Evolutionary conservation across 2,329 filamentous ascomycete genomes (phyloP).

Genomic region (Lasiodiplodia sp.): DNA sequence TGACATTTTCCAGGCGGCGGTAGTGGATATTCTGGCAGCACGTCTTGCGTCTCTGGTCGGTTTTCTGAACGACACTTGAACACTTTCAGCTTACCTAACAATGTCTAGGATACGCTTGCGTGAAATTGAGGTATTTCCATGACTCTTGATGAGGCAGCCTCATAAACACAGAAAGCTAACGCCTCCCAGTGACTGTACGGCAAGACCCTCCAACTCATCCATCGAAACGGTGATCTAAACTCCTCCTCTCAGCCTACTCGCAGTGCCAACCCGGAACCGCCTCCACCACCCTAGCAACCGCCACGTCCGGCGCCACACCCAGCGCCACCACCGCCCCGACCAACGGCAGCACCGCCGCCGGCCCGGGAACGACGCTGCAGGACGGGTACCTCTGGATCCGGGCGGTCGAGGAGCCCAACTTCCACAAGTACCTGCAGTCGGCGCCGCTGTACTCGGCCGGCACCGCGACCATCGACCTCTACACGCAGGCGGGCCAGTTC

Average conservation of each 20-base stretch:
- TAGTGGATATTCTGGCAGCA: slow-evolving; percentile 39
- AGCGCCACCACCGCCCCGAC: slow-evolving; percentile 35
- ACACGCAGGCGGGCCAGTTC: slow-evolving; percentile 65
- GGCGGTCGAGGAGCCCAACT: slow-evolving; percentile 65
- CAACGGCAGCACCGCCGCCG: slow-evolving; percentile 38
- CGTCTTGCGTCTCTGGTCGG: slow-evolving; percentile 34
- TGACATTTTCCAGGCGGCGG: slow-evolving; percentile 39
- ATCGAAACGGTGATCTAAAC: slow-evolving; percentile 28
- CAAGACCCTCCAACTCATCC: no score
- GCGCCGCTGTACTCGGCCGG: slow-evolving; percentile 51
- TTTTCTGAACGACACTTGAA: neutral
- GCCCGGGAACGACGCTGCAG: slow-evolving; percentile 57
- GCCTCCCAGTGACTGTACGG: neutral
- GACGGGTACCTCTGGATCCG: slow-evolving; percentile 65
- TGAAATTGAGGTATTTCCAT: neutral
- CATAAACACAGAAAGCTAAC: neutral
- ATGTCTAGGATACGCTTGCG: neutral
- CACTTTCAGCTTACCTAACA: neutral
- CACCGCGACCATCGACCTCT: slow-evolving; percentile 59
- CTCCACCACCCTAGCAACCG: slow-evolving; percentile 25
- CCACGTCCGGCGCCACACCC: slow-evolving; percentile 33
- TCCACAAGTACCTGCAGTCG: slow-evolving; percentile 52
- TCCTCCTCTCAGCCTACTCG: slow-evolving; percentile 38
- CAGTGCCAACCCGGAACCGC: slow-evolving; percentile 50
- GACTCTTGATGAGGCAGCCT: no score